These are phyloP conservation scores for Trichoderma koningii DNA, from an alignment of 2,329 filamentous ascomycete species.

Conservation along the genomic window DNA sequence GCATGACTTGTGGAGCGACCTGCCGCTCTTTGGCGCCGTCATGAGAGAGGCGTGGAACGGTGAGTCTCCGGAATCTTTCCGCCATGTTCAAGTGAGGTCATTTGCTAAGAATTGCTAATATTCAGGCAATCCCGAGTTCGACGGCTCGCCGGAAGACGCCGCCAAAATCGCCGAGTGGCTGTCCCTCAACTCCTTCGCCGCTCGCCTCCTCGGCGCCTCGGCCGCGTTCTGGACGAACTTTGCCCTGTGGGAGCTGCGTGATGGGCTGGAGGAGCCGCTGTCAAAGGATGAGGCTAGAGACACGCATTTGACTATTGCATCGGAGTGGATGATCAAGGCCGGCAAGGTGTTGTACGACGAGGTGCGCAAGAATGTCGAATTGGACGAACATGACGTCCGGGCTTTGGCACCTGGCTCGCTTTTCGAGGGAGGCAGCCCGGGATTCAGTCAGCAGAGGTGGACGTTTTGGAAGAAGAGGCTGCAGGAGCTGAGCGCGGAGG, in stretches of 20 bases:
- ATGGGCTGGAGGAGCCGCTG: slow-evolving; percentile 36
- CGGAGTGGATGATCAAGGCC: slow-evolving; percentile 39
- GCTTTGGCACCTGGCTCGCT: slow-evolving; percentile 32
- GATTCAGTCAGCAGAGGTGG: slow-evolving; percentile 37
- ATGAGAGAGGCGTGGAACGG: slow-evolving; percentile 39
- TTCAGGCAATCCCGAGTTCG: slow-evolving; percentile 34
- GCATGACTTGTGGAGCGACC: slow-evolving; percentile 36
- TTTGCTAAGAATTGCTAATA: neutral
- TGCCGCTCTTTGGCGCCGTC: slow-evolving; percentile 38
- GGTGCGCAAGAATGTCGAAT: slow-evolving; percentile 23
- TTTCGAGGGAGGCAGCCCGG: slow-evolving; percentile 31
- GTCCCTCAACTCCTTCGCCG: slow-evolving; percentile 41
- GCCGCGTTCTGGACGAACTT: slow-evolving; percentile 35
- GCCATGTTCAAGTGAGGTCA: too few relatives aligned
- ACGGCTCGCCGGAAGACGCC: slow-evolving; percentile 33
- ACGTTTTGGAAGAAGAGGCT: slow-evolving; percentile 38
- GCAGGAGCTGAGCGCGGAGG: slow-evolving; percentile 30
- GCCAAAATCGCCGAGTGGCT: slow-evolving; percentile 34
- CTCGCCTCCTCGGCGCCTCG: slow-evolving; percentile 35
- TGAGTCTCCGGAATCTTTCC: too few relatives aligned
- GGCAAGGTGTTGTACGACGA: slow-evolving; percentile 34
- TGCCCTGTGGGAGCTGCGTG: slow-evolving; percentile 39
- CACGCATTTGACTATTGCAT: slow-evolving; percentile 31
- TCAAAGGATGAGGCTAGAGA: slow-evolving; percentile 29
- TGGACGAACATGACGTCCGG: slow-evolving; percentile 32